phyloP scores from a whole-genome alignment of 2,329 filamentous ascomycete species.

The Colletotrichum tropicicola region DNA sequence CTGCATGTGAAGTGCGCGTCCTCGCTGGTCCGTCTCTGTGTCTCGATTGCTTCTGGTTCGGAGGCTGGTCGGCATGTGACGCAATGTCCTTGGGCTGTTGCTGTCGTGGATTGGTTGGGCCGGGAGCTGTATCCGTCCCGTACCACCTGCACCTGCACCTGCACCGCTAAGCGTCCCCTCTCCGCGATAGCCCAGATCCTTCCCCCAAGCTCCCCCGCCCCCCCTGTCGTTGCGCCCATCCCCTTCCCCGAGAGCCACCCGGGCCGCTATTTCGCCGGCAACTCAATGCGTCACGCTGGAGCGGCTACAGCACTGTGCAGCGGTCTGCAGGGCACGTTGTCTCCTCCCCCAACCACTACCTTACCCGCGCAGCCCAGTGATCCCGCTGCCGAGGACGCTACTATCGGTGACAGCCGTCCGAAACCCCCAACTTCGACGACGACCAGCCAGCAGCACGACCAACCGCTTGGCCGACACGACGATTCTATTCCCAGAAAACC shows the following conservation, averaged over 20 bases:
- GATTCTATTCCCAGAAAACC: neutral
- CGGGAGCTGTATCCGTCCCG: too few relatives aligned
- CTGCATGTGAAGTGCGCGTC: conserved; percentile 20
- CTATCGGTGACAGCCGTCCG: neutral
- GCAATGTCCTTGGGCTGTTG: conserved; percentile 30
- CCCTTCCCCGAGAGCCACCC: neutral
- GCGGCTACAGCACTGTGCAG: neutral
- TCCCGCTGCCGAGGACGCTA: conserved; percentile 1
- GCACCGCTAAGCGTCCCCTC: too few relatives aligned
- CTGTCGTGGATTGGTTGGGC: conserved; percentile 18
- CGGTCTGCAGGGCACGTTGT: neutral
- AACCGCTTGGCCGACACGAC: neutral
- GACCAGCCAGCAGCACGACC: neutral
- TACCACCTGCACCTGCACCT: neutral
- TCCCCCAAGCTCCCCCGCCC: neutral
- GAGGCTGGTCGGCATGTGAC: conserved; percentile 33
- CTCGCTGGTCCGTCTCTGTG: neutral
- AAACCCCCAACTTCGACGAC: neutral
- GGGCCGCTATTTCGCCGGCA: conserved; percentile 27
- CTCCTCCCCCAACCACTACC: neutral
- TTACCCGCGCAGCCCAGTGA: neutral
- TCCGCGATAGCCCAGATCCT: neutral
- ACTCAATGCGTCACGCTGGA: neutral
- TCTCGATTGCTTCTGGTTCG: neutral
- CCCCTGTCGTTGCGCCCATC: neutral